Base-by-base conservation (phyloP, 2,329 filamentous ascomycete species). In the Setomelanomma holmii region DNA sequence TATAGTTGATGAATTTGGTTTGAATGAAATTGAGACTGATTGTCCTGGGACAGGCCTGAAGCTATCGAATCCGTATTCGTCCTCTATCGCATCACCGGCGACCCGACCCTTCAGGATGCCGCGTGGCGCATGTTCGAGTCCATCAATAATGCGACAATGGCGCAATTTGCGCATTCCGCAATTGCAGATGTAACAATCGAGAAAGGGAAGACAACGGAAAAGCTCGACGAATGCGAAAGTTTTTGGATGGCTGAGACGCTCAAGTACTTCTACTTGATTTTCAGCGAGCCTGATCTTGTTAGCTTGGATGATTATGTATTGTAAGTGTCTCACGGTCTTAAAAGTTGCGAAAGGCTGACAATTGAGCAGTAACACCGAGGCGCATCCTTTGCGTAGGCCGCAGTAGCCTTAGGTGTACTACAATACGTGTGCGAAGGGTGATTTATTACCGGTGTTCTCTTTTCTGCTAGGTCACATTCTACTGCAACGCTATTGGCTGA, bases 231-330 rank as follows among this genome's bases (percentile, higher is more conserved):
- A 40, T 74, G 71, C 39, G 72, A 96, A 78, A 93, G 89, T 67
- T 96, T 96, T 75, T 96, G 92, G 90, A 80, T 91, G 55, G 89
- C 89, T 3, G 92, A 96, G 80, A 96, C 91, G 35, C 79, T 96
- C 63, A 97, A 96, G 79, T 96, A 96, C 70, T 96, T 95, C 61
- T 96, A 91, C 72, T 74, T 96, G 50, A 80, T 96, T 43, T 96
- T 90, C 71, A 86, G 86, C 19, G 82, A 86, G 49, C 87, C 89
- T 0, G 79, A 82, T n/a, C 63, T 86, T 23, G 78, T 89, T 35
- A 88, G 80, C 64, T 71, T 91, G 65, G 88, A 91, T 69, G 82
- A 89, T 7, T 90, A 80, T 69, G 86, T 90, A 34, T 75, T 89
- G 67, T 75, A 51, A 73, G 70, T 63, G 21, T 1, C 5, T 33